Conservation (phyloP, 176 grass and related monocot species). For the Carex pumila region DNA sequence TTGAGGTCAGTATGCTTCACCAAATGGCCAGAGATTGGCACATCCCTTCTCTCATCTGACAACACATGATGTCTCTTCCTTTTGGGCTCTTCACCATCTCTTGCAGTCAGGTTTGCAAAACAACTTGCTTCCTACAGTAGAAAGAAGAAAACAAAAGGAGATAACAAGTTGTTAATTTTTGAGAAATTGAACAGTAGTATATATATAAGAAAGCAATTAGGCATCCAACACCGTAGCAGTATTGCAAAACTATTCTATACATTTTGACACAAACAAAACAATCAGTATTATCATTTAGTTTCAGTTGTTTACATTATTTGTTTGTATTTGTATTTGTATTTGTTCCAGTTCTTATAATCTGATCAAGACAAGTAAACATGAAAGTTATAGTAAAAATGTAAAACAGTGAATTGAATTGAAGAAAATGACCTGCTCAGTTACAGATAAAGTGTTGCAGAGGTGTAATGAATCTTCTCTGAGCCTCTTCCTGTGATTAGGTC, state of each 20-base stretch:
- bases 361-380: constrained; percentile 1
- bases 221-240: not conserved
- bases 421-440: not conserved
- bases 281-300: not conserved
- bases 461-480: not conserved
- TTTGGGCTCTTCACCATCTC: not conserved
- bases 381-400: not conserved
- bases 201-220: not conserved
- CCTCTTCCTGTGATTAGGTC: not conserved
- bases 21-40: not conserved
- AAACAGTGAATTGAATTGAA: not conserved
- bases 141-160: not conserved
- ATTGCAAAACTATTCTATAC: constrained; percentile 2
- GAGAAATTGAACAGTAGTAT: not conserved
- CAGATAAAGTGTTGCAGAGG: not conserved
- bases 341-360: not conserved
- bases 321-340: not conserved
- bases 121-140: not conserved
- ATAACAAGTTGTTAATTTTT: not conserved
- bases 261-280: not conserved
- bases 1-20: not conserved
- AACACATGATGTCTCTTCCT: not conserved
- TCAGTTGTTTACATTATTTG: not conserved
- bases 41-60: not conserved
- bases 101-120: not conserved